Base-by-base conservation (phyloP, 306 rosid genomes). In the Sesbania bispinosa region DNA sequence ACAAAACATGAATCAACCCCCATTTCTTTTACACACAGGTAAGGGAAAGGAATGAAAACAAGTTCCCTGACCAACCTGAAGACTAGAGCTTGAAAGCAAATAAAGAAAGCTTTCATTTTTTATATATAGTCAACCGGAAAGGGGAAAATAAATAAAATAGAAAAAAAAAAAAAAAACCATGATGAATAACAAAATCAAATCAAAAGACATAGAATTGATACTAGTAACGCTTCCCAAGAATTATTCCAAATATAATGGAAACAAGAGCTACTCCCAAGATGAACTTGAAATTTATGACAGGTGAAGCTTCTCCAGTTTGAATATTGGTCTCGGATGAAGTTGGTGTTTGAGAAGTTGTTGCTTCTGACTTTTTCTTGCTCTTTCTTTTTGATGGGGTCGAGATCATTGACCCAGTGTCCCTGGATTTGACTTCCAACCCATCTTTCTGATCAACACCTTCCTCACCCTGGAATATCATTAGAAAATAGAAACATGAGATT, bases 211-310 rank as follows among this genome's bases (percentile, higher is more conserved):
- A 39, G 2, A 47, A 16, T 13, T 42, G 19, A 35, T 74, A 3
- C 82, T 89, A 95, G 79, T 91, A 95, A 33, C 79, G 86, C 71
- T 89, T 95, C 72, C 97, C 99, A 78, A 95, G 92, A 71, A 91
- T 78, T 61, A 95, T 55, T 67, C 99, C 97, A 18, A 88, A 5
- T 71, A 91, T 84, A 70, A 81, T 86, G 45, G 99, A 91, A 5
- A 91, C 83, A 9, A 91, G 51, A 75, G 92, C 96, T 21, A 89
- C 91, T 72, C 83, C 97, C 57, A 91, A 62, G 50, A 89, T 68
- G 78, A 81, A 27, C 88, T 95, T 86, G 46, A 77, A n/a, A 62
- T 81, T 80, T 66, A 74, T 68, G 78, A 80, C 8, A 2, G 88
- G 71, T 2, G 99, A 88, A 78, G 39, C 88, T 47, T 77, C 88